Evolutionary conservation across 306 rosid species (phyloP), one percentile per base, ranked within the genome.

Genomic region (Pueraria montana): DNA sequence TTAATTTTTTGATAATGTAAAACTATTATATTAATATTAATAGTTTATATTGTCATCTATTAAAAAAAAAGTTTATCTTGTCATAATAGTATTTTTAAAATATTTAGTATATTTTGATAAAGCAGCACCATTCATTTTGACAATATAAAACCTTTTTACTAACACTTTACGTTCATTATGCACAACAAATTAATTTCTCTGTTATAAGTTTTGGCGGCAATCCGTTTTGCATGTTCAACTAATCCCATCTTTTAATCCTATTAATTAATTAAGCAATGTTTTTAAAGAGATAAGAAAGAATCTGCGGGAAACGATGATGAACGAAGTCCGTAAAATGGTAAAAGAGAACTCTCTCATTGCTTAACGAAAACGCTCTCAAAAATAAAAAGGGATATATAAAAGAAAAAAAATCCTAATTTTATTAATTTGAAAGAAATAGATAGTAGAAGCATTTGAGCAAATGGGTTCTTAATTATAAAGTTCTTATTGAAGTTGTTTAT

Each of bases 261-360:
- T 56, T 21, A 18, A 10, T 56, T 21, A 18, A 10, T 48, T 1
- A 3, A 40, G 43, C 11, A n/a, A 24, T 27, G 36, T 6, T 71
- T 14, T 46, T 46, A 34, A 24, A 24, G 24, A 67, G 72, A 36
- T n/a, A 36, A 66, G 52, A 7, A 72, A 26, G 61, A 72, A 72
- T 48, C 8, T 8, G 42, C 16, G 23, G 59, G 14, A 46, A 26
- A 24, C 42, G 32, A 6, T 1, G 11, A n/a, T 58, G 3, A n/a
- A 64, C 43, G 17, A 50, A 50, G 21, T 17, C 23, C 58, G 6
- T 8, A 20, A n/a, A n/a, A n/a, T n/a, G n/a, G n/a, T n/a, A n/a
- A 2, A 36, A 36, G 40, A 40, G 43, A 43, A 13, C 66, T 30
- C 27, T 24, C 5, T 24, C 11, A 23, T 23, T 16, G 58, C 67